Evolutionary conservation across 768 basidiomycete species (phyloP), one percentile per base, ranked within the genome.

Genomic region (Tricholoma terreum): DNA sequence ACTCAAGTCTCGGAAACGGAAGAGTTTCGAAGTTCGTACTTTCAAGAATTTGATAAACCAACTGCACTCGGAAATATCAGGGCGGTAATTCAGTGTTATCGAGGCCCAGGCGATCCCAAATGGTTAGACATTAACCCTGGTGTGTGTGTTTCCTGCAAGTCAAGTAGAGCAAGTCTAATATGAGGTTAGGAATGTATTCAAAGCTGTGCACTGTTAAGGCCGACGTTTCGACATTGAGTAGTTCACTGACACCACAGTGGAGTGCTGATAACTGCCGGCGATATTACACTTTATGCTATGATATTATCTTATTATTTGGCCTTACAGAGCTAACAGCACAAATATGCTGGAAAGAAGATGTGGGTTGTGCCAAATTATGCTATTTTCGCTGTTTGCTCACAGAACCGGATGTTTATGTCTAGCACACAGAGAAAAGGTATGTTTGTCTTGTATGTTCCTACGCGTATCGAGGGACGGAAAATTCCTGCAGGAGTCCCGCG

Each of bases 311-410:
- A 15, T 65, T 77, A 19, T 83, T 84, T 54, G 83, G 83, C 4
- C 60, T 80, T 49, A 83, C 81, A 2, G 83, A 84, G 56, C 62
- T 84, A 55, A 76, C 74, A 49, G 83, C 82, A 0, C 77, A 80
- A 49, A 73, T 84, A 42, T 70, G 74, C 31, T 84, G 82, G 81
- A 65, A 71, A 56, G 79, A 81, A 40, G 73, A 75, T 52, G 80
- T 82, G 67, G 22, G 75, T 78, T 57, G 17, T 22, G 3, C 24
- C 24, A 24, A 50, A 24, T 17, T 11, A 15, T 50, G 34, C n/a
- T 48, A 50, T 49, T 15, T 15, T 6, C 4, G 4, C 14, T 49
- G 52, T 5, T 19, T 51, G 33, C 54, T 59, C 11, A 65, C 15
- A 30, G 34, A 1, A 12, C 12, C 31, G 2, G 14, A 46, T 15